Conservation (phyloP, 2,329 filamentous ascomycete species). For the Stemphylium vesicarium region DNA sequence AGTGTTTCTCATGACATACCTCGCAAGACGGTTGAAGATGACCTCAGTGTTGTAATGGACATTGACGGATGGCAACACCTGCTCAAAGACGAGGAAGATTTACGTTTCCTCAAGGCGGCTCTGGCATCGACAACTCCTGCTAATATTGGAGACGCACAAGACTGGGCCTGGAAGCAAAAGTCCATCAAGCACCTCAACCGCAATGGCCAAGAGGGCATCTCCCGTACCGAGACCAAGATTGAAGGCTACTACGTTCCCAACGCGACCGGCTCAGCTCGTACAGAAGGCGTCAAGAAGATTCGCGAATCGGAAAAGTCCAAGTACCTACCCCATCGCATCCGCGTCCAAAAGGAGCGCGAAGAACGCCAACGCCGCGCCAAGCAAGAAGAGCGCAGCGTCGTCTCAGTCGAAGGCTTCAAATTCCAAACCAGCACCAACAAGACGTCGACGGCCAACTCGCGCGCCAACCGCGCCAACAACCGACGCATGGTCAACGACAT, state of each 20-base stretch:
- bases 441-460: slow-evolving; percentile 85
- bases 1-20: slow-evolving; percentile 65
- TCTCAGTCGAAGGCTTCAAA: slow-evolving; percentile 55
- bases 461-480: slow-evolving; percentile 94
- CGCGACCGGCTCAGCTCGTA: slow-evolving; percentile 81
- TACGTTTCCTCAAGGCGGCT: slow-evolving; percentile 62
- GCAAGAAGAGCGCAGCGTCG: slow-evolving; percentile 59
- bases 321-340: slow-evolving; percentile 96
- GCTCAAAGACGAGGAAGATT: slow-evolving; percentile 72
- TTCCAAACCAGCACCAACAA: slow-evolving; percentile 75
- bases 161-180: slow-evolving; percentile 75
- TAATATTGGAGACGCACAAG: slow-evolving; percentile 62
- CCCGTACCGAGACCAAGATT: slow-evolving; percentile 61
- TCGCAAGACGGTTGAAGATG: slow-evolving; percentile 70
- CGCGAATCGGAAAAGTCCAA: slow-evolving; percentile 97
- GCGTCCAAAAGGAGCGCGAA: slow-evolving; percentile 88
- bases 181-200: slow-evolving; percentile 73
- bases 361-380: slow-evolving; percentile 81
- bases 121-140: slow-evolving; percentile 56
- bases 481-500: slow-evolving; percentile 93
- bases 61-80: slow-evolving; percentile 73
- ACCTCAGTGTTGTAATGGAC: slow-evolving; percentile 68
- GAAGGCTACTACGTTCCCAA: slow-evolving; percentile 84
- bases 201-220: slow-evolving; percentile 61
- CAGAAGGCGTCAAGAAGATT: slow-evolving; percentile 94